Evolutionary conservation across 2,329 filamentous ascomycete species (phyloP), one percentile per base, ranked within the genome.

Genomic region (Claviceps cyperi): DNA sequence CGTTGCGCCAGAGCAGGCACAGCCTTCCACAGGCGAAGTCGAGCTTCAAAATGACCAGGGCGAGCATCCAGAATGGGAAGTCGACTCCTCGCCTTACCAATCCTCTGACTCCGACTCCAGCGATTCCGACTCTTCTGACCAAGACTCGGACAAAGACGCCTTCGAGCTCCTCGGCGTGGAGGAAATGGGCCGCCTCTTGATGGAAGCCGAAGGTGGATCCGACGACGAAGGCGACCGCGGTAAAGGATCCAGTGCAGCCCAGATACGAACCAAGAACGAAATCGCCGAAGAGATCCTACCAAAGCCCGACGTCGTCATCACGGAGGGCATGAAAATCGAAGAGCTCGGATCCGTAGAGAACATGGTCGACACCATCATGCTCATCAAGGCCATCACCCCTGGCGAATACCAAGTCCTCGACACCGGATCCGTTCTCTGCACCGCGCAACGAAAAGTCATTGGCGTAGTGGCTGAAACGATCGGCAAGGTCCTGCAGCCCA

Each of bases 381-480:
- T 97, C 6, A 79, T 97, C 63, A 85, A 84, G 62, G 90, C 85
- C 35, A 82, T 80, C 48, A 83, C 77, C 0, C 81, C 85, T 5
- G 89, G 88, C 54, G 86, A 92, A 61, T 86, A 89, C 55, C 81
- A 84, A 59, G 89, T 95, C 0, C 76, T 97, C 1, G 89, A 96
- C 60, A 76, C 77, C 5, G 88, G 86, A 32, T 94, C 90, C 0
- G 77, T 94, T 3, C 75, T 98, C 28, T 96, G 88, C 67, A 79
- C 81, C 28, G 78, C 78, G 54, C 78, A 92, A 57, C 77, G 88
- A 48, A 77, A 75, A 19, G 77, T 96, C 28, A 76, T 96, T 49
- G 92, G 90, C 22, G 83, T 78, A 17, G 77, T 97, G n/a, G 76
- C 81, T 4, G 91, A 97, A 60, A 86, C 87, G 5, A 77, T 97